phyloP scores from a whole-genome alignment of 75 land plant genomes.

The Sequoia sempervirens region DNA sequence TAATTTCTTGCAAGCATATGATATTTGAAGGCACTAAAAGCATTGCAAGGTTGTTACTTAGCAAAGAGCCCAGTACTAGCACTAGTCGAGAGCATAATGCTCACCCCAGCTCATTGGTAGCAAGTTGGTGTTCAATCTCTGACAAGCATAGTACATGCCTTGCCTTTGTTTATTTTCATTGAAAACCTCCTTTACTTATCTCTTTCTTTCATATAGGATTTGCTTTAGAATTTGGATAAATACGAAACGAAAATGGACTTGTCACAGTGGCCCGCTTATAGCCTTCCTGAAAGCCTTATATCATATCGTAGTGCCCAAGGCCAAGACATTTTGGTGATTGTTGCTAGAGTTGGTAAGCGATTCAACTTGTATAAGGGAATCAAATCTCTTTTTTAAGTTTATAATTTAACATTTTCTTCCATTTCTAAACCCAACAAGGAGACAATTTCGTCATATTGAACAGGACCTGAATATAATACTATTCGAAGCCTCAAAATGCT shows the following conservation, averaged over 20 bases:
- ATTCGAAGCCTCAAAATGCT: background rate
- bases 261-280: background rate
- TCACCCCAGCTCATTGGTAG: background rate
- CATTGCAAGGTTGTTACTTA: background rate
- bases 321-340: background rate
- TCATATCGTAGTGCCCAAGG: background rate
- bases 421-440: background rate
- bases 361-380: background rate
- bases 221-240: background rate
- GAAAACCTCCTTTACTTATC: background rate
- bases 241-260: background rate
- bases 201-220: background rate
- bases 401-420: background rate
- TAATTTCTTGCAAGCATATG: background rate
- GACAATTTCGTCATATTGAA: background rate
- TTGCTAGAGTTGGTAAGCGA: background rate
- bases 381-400: background rate
- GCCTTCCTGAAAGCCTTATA: background rate
- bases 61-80: background rate
- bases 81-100: background rate
- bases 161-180: background rate
- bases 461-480: background rate
- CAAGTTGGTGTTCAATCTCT: background rate
- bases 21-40: background rate
- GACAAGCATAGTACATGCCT: background rate